Percentiles rank a stretch among this genome's conserved stretches.
phyloP scores from a whole-genome alignment of 2,329 filamentous ascomycete genomes.

The Pseudogymnoascus sp. region DNA sequence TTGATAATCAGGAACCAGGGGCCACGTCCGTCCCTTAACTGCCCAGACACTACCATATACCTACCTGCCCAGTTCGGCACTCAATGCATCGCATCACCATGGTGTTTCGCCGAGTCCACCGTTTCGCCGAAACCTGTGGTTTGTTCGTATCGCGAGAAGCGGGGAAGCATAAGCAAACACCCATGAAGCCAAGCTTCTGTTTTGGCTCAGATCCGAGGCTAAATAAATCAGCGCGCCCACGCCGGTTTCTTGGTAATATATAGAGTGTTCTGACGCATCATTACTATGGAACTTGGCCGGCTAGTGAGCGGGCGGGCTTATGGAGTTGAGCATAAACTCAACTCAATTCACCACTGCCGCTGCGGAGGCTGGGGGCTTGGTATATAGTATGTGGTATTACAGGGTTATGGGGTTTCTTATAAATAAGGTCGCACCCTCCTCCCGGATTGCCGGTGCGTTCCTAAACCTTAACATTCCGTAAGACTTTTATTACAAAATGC shows the following conservation, averaged over 20 bases:
- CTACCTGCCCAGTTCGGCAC: background rate
- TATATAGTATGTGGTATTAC: background rate
- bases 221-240: background rate
- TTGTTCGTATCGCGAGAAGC: background rate
- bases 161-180: background rate
- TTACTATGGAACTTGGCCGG: background rate
- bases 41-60: background rate
- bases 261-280: background rate
- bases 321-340: background rate
- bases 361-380: background rate
- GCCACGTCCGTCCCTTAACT: background rate
- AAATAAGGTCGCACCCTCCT: background rate
- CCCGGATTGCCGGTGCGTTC: background rate
- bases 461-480: background rate
- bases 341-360: conserved; percentile 4
- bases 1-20: background rate
- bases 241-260: background rate
- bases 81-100: background rate
- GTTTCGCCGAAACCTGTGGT: background rate
- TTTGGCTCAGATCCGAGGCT: conserved; percentile 2
- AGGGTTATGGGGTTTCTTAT: background rate
- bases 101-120: background rate
- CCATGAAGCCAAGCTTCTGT: background rate
- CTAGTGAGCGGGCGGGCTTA: background rate
- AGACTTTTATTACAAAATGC: background rate